A percentile compares a stretch with the other conserved stretches of the same genome.
These are phyloP conservation scores for Chloroidium sp. DNA, from an alignment of 163 green algal genomes.

Conservation along the genomic window DNA sequence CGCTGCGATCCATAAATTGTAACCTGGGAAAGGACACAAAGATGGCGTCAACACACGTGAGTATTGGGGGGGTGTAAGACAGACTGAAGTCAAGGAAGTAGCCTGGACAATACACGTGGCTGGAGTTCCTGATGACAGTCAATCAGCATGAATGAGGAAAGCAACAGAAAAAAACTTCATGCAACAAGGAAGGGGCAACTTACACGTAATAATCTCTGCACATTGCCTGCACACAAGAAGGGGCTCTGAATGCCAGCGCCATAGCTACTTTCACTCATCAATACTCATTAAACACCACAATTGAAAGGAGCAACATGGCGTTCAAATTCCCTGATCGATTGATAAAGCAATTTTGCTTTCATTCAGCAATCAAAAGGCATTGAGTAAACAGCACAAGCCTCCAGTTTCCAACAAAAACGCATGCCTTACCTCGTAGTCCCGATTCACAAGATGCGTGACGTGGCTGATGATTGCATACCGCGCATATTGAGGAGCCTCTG, in stretches of 20 bases:
- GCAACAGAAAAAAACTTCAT: too few species aligned
- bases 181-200: too few species aligned
- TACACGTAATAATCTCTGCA: slow-evolving; percentile 49
- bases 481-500: slow-evolving; percentile 59
- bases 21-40: slow-evolving; percentile 13
- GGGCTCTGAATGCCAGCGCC: not conserved
- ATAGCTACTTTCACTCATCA: not conserved
- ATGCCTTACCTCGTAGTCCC: slow-evolving; percentile 38
- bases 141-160: too few species aligned
- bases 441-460: slow-evolving; percentile 96
- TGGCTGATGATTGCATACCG: slow-evolving; percentile 79
- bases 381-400: not conserved
- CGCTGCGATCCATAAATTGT: slow-evolving; percentile 80
- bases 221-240: slow-evolving; percentile 38
- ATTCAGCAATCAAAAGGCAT: not conserved
- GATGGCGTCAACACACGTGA: too few species aligned
- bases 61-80: too few species aligned
- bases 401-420: not conserved
- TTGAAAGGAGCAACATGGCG: too few species aligned
- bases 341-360: not conserved
- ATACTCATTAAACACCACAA: not conserved
- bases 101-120: too few species aligned
- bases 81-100: not conserved
- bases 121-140: too few species aligned
- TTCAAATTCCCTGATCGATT: too few species aligned